Conservation (phyloP, 164 flowering plant genomes). For the Santalum album region DNA sequence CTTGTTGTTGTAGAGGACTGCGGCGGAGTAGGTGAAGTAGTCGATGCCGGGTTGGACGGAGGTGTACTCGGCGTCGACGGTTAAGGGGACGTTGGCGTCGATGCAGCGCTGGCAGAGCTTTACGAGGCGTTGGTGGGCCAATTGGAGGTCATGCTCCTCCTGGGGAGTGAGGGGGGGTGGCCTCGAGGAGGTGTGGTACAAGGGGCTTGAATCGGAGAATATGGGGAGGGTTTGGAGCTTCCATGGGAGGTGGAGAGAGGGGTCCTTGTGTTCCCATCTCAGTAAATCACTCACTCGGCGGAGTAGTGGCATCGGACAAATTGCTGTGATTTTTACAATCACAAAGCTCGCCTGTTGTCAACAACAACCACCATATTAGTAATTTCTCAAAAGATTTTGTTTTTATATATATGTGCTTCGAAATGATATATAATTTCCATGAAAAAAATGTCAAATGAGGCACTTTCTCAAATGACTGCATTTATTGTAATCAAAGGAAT, state of each 20-base stretch:
- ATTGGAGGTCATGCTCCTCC: slow-evolving; percentile 59
- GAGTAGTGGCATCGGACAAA: slow-evolving; percentile 54
- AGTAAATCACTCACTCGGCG: slow-evolving; percentile 62
- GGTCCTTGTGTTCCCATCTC: slow-evolving; percentile 69
- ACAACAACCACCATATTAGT: not conserved
- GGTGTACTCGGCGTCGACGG: slow-evolving; percentile 83
- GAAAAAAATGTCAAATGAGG: no score
- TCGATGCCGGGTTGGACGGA: slow-evolving; percentile 79
- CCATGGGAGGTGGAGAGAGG: slow-evolving; percentile 74
- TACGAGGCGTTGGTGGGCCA: slow-evolving; percentile 39
- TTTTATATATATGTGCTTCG: no score
- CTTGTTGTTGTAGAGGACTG: slow-evolving; percentile 33
- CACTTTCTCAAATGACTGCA: no score
- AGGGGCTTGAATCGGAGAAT: slow-evolving; percentile 52
- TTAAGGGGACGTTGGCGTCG: slow-evolving; percentile 39
- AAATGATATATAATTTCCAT: no score
- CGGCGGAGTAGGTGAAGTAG: slow-evolving; percentile 57
- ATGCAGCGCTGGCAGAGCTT: slow-evolving; percentile 38
- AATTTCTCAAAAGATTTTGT: no score
- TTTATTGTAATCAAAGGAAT: no score
- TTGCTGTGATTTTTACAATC: slow-evolving; percentile 76
- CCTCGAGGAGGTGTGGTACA: slow-evolving; percentile 49
- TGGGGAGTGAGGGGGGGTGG: slow-evolving; percentile 53
- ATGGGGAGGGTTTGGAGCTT: slow-evolving; percentile 53
- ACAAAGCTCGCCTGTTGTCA: slow-evolving; percentile 62